Percentiles rank a stretch among this genome's conserved stretches.
These are phyloP conservation scores for Vigna angularis DNA, from an alignment of 306 rosid genomes.

Conservation along the genomic window DNA sequence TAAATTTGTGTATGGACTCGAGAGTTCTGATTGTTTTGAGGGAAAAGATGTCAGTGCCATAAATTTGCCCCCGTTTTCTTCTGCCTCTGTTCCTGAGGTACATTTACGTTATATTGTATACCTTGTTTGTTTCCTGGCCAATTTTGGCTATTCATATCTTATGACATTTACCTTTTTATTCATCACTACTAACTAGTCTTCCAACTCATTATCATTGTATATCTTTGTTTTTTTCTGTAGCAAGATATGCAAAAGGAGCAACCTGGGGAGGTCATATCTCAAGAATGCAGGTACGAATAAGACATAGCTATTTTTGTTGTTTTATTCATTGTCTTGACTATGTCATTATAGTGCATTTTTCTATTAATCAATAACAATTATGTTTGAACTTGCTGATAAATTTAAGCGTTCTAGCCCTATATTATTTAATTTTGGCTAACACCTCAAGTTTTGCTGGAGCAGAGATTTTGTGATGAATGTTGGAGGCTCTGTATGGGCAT, in stretches of 20 bases:
- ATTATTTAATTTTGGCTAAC: conserved; percentile 39
- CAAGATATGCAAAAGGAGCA: conserved; percentile 51
- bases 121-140: conserved; percentile 19
- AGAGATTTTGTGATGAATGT: conserved; percentile 85
- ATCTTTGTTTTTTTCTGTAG: conserved; percentile 1
- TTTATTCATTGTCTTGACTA: conserved; percentile 37
- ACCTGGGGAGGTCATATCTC: conserved; percentile 47
- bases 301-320: conserved; percentile 36
- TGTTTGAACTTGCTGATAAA: conserved; percentile 30
- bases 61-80: conserved; percentile 74
- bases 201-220: conserved; percentile 2
- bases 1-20: conserved; percentile 58
- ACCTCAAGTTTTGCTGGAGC: conserved; percentile 50
- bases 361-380: conserved; percentile 1
- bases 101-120: conserved; percentile 16
- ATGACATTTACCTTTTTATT: background rate
- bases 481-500: conserved; percentile 92
- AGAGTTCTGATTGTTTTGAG: conserved; percentile 52
- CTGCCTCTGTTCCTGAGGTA: conserved; percentile 79
- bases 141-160: conserved; percentile 12
- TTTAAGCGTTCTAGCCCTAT: conserved; percentile 5
- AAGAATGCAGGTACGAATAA: conserved; percentile 64
- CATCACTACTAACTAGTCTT: conserved; percentile 19
- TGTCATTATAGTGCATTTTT: conserved; percentile 19
- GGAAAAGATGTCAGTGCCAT: conserved; percentile 47